Evolutionary conservation across 176 grass and related monocot genomes (phyloP).

Genomic region (Cocos nucifera): DNA sequence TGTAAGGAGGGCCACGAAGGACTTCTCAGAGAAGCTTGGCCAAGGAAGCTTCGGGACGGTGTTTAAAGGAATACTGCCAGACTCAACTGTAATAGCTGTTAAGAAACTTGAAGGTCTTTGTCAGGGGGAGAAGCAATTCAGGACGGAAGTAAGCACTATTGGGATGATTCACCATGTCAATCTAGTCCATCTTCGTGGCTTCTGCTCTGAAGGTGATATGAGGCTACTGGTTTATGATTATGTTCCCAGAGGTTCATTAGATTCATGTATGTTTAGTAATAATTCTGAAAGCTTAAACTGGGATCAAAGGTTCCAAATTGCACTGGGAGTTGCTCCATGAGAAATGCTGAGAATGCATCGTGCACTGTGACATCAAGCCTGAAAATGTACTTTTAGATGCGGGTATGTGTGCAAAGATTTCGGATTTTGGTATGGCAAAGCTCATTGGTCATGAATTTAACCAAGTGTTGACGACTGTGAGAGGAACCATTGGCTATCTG

Average conservation of each 20-base stretch:
- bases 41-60: conserved; percentile 34
- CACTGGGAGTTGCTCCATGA: conserved; percentile 25
- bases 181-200: conserved; percentile 23
- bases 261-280: conserved; percentile 14
- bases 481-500: conserved; percentile 36
- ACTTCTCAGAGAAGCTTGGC: conserved; percentile 31
- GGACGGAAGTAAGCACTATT: conserved; percentile 31
- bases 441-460: conserved; percentile 8
- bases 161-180: conserved; percentile 39
- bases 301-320: conserved; percentile 18
- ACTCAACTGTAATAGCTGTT: conserved; percentile 12
- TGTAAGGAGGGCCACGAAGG: conserved; percentile 18
- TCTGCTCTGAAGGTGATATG: conserved; percentile 1
- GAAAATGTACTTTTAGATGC: conserved; percentile 35
- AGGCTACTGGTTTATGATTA: conserved; percentile 21
- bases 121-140: conserved; percentile 33
- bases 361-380: conserved; percentile 44
- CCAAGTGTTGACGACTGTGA: conserved; percentile 20
- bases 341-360: conserved; percentile 37
- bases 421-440: conserved; percentile 46
- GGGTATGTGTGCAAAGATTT: conserved; percentile 26
- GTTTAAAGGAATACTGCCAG: conserved; percentile 23
- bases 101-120: conserved; percentile 24
- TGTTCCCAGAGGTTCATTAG: conserved; percentile 18
- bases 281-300: conserved; percentile 5